Conservation (phyloP, 1,284 basidiomycete species). For the Ganoderma lingzhi region DNA sequence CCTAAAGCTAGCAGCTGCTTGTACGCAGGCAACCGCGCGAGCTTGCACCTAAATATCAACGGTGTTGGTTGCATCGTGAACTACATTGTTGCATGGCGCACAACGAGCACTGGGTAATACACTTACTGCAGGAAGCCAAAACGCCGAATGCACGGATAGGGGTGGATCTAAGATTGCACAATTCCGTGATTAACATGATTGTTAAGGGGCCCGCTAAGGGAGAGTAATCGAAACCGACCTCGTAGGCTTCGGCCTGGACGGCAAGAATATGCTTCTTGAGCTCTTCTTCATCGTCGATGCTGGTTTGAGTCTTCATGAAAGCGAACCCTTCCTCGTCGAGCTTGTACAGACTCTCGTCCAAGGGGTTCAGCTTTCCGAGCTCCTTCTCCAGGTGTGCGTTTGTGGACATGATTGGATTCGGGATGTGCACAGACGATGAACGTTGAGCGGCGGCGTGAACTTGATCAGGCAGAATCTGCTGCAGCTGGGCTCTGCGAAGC, state of each 20-base stretch:
- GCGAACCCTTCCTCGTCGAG: constrained; percentile 41
- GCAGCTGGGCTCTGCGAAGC: not conserved
- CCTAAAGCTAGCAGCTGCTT: constrained; percentile 49
- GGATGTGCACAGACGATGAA: not conserved
- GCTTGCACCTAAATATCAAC: constrained; percentile 46
- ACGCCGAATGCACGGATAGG: constrained; percentile 50
- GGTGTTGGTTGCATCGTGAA: not conserved
- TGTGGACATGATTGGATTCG: not conserved
- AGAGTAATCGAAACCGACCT: constrained; percentile 37
- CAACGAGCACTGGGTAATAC: not conserved
- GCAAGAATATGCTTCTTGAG: constrained; percentile 54
- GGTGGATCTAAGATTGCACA: constrained; percentile 39
- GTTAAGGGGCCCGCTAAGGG: too few relatives aligned
- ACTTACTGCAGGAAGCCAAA: constrained; percentile 52
- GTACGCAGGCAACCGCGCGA: constrained; percentile 49
- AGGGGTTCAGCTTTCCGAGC: not conserved
- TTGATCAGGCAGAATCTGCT: not conserved
- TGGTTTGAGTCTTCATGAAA: constrained; percentile 51
- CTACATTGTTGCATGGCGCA: not conserved
- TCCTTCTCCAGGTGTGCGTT: not conserved
- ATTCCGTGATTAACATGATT: constrained; percentile 35
- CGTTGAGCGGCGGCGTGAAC: not conserved
- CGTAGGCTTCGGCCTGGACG: constrained; percentile 55
- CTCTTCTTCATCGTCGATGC: constrained; percentile 48
- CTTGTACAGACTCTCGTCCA: constrained; percentile 33